Percentiles rank a stretch among this genome's conserved stretches.
Conservation (phyloP, 2,329 filamentous ascomycete species). For the Pseudonectria foliicola region DNA sequence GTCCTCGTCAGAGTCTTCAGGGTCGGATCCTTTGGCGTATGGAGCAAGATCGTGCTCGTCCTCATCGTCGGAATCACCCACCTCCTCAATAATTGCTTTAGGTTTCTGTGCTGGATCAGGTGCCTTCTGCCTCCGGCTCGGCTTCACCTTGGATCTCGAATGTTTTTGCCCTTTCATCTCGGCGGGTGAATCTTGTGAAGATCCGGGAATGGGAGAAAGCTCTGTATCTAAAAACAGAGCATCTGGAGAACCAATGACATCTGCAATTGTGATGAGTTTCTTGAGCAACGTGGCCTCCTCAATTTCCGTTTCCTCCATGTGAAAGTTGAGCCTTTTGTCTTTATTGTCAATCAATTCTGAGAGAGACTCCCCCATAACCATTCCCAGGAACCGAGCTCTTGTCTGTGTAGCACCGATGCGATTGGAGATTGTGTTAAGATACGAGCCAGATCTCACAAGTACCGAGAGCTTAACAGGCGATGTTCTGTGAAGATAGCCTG, state of each 20-base stretch:
- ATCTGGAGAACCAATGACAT: conserved; percentile 53
- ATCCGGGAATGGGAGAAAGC: not conserved
- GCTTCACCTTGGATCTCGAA: conserved; percentile 15
- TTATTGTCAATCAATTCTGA: conserved; percentile 58
- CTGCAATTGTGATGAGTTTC: conserved; percentile 53
- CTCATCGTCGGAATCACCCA: conserved; percentile 52
- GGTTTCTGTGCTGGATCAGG: conserved; percentile 23
- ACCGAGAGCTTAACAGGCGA: conserved; percentile 60
- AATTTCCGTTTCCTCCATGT: conserved; percentile 68
- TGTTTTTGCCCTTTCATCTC: conserved; percentile 7
- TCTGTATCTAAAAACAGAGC: conserved; percentile 18
- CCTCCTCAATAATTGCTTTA: conserved; percentile 56
- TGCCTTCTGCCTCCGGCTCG: conserved; percentile 23
- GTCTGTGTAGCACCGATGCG: conserved; percentile 70
- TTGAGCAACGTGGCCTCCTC: conserved; percentile 73
- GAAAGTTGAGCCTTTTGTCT: conserved; percentile 72
- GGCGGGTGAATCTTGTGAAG: not conserved
- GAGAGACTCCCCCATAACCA: conserved; percentile 73
- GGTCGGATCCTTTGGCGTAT: conserved; percentile 81
- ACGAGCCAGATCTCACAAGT: conserved; percentile 63
- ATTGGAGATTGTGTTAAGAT: conserved; percentile 77
- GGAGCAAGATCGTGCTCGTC: conserved; percentile 64
- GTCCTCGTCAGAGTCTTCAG: conserved; percentile 89
- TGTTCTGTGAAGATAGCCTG: conserved; percentile 66
- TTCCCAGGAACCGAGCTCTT: conserved; percentile 74